Conservation (phyloP, 306 rosid genomes). For the Fragaria vesca region DNA sequence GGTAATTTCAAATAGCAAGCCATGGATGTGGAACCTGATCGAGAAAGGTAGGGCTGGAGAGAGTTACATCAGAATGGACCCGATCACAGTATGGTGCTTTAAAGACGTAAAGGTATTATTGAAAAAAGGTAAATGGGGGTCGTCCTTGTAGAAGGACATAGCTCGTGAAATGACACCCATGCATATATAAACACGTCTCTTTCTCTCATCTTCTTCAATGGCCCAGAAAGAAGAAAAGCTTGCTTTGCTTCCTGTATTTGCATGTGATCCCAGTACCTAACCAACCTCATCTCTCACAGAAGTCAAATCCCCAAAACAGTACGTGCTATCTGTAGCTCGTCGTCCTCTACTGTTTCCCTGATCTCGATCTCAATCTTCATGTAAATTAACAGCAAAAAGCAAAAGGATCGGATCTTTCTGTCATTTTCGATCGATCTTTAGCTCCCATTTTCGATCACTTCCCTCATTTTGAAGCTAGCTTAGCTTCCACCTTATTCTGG, state of each 20-base stretch:
- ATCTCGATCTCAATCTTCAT: conserved; percentile 3
- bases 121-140: conserved; percentile 35
- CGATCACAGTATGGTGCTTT: conserved; percentile 32
- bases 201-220: not conserved
- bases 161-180: conserved; percentile 49
- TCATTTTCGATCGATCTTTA: not conserved
- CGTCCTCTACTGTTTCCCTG: not conserved
- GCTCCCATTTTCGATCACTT: not conserved
- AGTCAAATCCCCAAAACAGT: not conserved
- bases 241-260: not conserved
- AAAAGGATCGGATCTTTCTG: not conserved
- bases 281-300: not conserved
- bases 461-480: not conserved
- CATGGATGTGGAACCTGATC: not conserved
- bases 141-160: conserved; percentile 26
- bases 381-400: not conserved
- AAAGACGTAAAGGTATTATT: conserved; percentile 44
- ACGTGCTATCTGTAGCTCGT: not conserved
- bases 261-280: conserved; percentile 3
- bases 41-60: not conserved
- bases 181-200: not conserved
- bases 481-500: not conserved
- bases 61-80: conserved; percentile 7
- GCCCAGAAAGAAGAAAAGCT: conserved; percentile 10
- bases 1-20: not conserved